Conservation (phyloP, 208 protist genomes). For the Crithidia acanthocephali region DNA sequence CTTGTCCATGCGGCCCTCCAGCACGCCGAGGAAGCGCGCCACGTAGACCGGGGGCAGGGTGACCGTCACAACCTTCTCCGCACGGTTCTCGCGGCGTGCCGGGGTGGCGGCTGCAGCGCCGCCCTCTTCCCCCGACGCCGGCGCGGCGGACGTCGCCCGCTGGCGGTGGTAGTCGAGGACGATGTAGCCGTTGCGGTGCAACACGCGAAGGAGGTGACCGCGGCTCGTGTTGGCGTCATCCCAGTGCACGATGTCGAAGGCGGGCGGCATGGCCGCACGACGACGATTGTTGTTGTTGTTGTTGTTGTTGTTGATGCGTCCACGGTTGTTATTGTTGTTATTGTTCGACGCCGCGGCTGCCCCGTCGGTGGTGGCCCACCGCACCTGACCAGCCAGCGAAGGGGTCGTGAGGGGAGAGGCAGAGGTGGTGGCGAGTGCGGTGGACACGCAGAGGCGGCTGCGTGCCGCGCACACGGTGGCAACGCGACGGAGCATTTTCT, state of each 20-base stretch:
- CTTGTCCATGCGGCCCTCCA: conserved; percentile 74
- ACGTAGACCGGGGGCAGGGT: conserved; percentile 85
- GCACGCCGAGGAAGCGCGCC: conserved; percentile 80
- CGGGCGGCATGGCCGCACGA: conserved; percentile 54
- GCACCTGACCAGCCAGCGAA: background rate
- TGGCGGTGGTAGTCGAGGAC: conserved; percentile 85
- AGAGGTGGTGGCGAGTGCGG: conserved; percentile 11
- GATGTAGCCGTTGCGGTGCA: conserved; percentile 80
- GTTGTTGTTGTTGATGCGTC: conserved; percentile 28
- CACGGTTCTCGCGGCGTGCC: conserved; percentile 27
- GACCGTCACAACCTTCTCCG: conserved; percentile 77
- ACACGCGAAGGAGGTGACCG: conserved; percentile 77
- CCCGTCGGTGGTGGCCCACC: conserved; percentile 26
- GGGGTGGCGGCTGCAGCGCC: conserved; percentile 5
- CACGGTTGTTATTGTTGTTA: conserved; percentile 17
- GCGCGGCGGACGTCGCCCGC: background rate
- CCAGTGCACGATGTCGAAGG: conserved; percentile 90
- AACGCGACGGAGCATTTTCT: conserved; percentile 46
- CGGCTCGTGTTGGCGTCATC: conserved; percentile 67
- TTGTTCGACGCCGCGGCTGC: conserved; percentile 26
- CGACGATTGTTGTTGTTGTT: conserved; percentile 24
- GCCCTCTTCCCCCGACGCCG: conserved; percentile 10
- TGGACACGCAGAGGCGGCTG: background rate
- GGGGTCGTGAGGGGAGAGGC: background rate
- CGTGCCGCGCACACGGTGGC: conserved; percentile 10